Base-by-base conservation (phyloP, 257 asterid genomes). In the Salvia hispanica region DNA sequence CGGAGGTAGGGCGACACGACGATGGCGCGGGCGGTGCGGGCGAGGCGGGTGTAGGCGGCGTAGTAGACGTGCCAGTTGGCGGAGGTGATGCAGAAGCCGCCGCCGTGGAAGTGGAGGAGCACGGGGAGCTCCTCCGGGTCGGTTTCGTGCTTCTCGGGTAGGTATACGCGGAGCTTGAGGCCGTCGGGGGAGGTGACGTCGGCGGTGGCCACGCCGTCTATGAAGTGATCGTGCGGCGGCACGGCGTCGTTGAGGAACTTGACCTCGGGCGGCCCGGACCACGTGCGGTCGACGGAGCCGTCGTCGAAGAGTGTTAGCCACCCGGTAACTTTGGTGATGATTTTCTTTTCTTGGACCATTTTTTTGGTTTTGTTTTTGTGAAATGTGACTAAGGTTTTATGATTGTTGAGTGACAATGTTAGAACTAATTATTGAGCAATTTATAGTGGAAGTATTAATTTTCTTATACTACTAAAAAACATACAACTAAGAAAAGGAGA, bases 11-110 rank as follows among this genome's bases (percentile, higher is more conserved):
- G 78, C 9, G 94, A 86, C 5, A 84, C 87, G 31, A 84, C 77
- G 0, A 84, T 7, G 31, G 83, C 85, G 2, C 74, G 14, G 3
- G 86, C 47, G 31, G 83, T 84, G 2, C 74, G 14, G 3, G 86
- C 47, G 34, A 86, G 76, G 62, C 82, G 77, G 0, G 80, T 47
- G 83, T 80, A 82, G 3, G 47, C 67, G 8, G 78, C 33, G 52
- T 84, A 86, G 77, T 86, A 86, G 91, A 84, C 80, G 74, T 45
- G 74, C 94, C 94, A 86, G 25, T 84, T 85, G 0, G 88, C 77
- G 44, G 74, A 45, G 76, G 87, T 86, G 16, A 86, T 74, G 72
- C 94, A 86, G 58, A 86, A 86, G 1, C 94, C 94, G 3, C 94
- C 94, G 9, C 88, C 94, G 69, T 86, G 91, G 74, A 80, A 84